These are phyloP conservation scores for Macrophomina tecta DNA, from an alignment of 2,329 filamentous ascomycete species.

Conservation along the genomic window DNA sequence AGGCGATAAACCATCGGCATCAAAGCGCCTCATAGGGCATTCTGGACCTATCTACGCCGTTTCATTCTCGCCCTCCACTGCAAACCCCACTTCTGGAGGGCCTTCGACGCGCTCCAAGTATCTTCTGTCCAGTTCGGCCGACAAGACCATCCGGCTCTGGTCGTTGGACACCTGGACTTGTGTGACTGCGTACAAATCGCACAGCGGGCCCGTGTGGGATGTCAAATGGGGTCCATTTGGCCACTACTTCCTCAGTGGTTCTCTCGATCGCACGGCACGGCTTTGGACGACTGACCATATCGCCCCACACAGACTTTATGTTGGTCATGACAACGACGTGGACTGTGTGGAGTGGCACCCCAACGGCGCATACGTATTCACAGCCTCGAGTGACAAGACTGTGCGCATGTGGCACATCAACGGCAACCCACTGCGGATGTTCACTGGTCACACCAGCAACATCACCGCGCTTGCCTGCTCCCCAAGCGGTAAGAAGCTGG, in stretches of 20 bases:
- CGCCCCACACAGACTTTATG: slow-evolving; percentile 83
- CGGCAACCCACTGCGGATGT: slow-evolving; percentile 86
- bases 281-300: slow-evolving; percentile 94
- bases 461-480: slow-evolving; percentile 85
- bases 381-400: slow-evolving; percentile 88
- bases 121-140: slow-evolving; percentile 84
- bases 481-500: slow-evolving; percentile 87
- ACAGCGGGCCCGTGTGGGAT: slow-evolving; percentile 88
- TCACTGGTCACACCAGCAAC: slow-evolving; percentile 88
- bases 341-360: slow-evolving; percentile 93
- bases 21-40: slow-evolving; percentile 82
- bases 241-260: slow-evolving; percentile 89
- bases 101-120: slow-evolving; percentile 71
- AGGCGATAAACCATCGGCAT: slow-evolving; percentile 61
- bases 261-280: slow-evolving; percentile 87
- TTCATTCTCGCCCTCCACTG: slow-evolving; percentile 78
- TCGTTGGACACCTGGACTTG: slow-evolving; percentile 91
- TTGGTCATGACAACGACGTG: slow-evolving; percentile 92
- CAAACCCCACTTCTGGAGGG: slow-evolving; percentile 53
- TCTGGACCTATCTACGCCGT: slow-evolving; percentile 88
- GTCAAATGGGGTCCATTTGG: slow-evolving; percentile 90
- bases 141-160: slow-evolving; percentile 90
- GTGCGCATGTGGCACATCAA: slow-evolving; percentile 98
- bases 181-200: slow-evolving; percentile 90
- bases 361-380: slow-evolving; percentile 92